Evolutionary conservation across 352 stramenopile genomes (phyloP).

Genomic region (Globisporangium paroecandrum): DNA sequence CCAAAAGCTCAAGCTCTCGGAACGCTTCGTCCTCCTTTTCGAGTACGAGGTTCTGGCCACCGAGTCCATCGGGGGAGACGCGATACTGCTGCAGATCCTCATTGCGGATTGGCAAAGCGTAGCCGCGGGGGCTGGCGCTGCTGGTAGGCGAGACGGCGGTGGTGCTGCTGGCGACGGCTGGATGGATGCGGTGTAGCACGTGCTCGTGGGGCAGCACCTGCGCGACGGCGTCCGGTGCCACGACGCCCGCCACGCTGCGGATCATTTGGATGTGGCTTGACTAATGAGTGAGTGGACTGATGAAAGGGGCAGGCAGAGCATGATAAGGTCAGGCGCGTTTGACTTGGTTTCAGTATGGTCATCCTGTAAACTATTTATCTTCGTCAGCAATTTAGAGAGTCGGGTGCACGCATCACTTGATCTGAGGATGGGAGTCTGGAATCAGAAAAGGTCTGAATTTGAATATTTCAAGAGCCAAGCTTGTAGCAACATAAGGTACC

Average conservation of each 20-base stretch:
- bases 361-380: neutral
- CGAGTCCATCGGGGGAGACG: constrained; percentile 28
- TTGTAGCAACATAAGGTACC: neutral
- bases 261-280: constrained; percentile 32
- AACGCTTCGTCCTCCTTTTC: constrained; percentile 77
- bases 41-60: constrained; percentile 50
- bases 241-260: constrained; percentile 41
- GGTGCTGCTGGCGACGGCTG: neutral
- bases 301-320: too few relatives aligned
- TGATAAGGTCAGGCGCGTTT: too few relatives aligned
- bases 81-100: constrained; percentile 62
- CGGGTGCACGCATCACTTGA: neutral
- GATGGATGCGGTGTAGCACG: constrained; percentile 38
- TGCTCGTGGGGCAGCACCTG: constrained; percentile 52
- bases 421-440: neutral
- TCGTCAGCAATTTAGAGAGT: neutral
- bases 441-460: neutral
- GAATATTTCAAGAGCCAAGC: too few relatives aligned
- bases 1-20: constrained; percentile 50
- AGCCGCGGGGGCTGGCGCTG: neutral
- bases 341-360: neutral
- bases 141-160: neutral
- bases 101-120: constrained; percentile 35
- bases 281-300: too few relatives aligned
- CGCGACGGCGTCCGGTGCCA: constrained; percentile 34